These are phyloP conservation scores for Dactylellina drechsleri DNA, from an alignment of 2,329 filamentous ascomycete genomes.

Conservation along the genomic window DNA sequence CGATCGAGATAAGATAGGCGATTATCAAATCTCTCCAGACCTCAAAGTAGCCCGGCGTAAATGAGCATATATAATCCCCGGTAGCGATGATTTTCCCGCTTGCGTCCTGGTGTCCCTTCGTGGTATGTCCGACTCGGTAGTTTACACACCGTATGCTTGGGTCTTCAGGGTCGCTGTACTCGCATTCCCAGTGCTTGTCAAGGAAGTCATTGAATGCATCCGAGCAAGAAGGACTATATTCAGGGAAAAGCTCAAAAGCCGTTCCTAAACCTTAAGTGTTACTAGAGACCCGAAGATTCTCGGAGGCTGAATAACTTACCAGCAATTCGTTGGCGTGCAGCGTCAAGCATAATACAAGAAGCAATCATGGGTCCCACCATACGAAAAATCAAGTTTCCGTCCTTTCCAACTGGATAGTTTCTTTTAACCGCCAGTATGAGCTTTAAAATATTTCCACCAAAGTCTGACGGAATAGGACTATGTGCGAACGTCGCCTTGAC, in stretches of 20 bases:
- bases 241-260: slow-evolving; percentile 61
- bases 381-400: slow-evolving; percentile 61
- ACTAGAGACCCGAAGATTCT: not conserved
- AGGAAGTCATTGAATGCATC: slow-evolving; percentile 64
- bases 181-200: slow-evolving; percentile 65
- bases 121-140: slow-evolving; percentile 60
- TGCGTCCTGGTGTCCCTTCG: slow-evolving; percentile 64
- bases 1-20: not conserved
- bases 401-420: slow-evolving; percentile 52
- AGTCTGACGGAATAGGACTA: slow-evolving; percentile 65
- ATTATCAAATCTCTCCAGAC: slow-evolving; percentile 6
- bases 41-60: not conserved
- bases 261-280: slow-evolving; percentile 56
- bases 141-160: slow-evolving; percentile 61
- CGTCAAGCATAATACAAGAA: slow-evolving; percentile 66
- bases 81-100: slow-evolving; percentile 63
- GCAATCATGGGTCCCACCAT: slow-evolving; percentile 65
- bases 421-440: slow-evolving; percentile 63
- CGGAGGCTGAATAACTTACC: slow-evolving; percentile 9
- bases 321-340: slow-evolving; percentile 60
- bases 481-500: slow-evolving; percentile 64
- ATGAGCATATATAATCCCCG: slow-evolving; percentile 57
- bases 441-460: slow-evolving; percentile 66
- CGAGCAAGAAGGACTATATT: slow-evolving; percentile 64
- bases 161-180: slow-evolving; percentile 59